Evolutionary conservation across 2,329 filamentous ascomycete genomes (phyloP).

Genomic region (Fusarium illudens): DNA sequence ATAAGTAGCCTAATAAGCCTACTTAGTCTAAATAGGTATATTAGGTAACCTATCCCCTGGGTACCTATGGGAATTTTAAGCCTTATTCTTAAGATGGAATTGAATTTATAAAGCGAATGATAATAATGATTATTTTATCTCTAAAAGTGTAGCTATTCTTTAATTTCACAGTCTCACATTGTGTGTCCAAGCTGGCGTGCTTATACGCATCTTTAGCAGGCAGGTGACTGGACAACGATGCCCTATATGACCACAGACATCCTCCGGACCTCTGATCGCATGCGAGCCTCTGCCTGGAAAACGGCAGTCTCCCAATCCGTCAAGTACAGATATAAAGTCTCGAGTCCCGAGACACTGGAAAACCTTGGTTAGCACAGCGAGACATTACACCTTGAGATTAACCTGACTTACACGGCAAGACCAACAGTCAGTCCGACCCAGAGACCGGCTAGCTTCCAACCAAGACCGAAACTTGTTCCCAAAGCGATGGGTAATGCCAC

Average conservation of each 20-base stretch:
- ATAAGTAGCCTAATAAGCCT: too few species aligned
- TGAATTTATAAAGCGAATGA: too few species aligned
- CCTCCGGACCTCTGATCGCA: conserved; percentile 30
- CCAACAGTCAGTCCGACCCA: conserved; percentile 83
- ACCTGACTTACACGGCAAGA: conserved; percentile 62
- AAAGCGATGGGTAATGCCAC: conserved; percentile 86
- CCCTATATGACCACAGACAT: conserved; percentile 5
- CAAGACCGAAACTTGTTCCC: conserved; percentile 75
- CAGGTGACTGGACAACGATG: not conserved
- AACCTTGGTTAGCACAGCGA: not conserved
- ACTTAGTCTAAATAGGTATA: too few species aligned
- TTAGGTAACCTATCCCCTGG: too few species aligned
- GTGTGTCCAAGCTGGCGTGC: not conserved
- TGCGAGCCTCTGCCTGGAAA: conserved; percentile 34
- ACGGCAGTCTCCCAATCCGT: conserved; percentile 37
- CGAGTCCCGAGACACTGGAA: conserved; percentile 27
- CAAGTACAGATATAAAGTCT: conserved; percentile 30
- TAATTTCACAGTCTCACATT: not conserved
- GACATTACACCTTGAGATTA: fast-evolving
- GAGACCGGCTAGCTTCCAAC: conserved; percentile 79
- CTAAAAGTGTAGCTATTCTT: too few species aligned
- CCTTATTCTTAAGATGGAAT: too few species aligned
- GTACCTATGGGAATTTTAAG: too few species aligned
- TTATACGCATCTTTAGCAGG: not conserved
- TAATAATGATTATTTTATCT: too few species aligned